Evolutionary conservation across 805 yeast genomes (phyloP), one percentile per base, ranked within the genome.

Genomic region (Kodamaea laetipori): DNA sequence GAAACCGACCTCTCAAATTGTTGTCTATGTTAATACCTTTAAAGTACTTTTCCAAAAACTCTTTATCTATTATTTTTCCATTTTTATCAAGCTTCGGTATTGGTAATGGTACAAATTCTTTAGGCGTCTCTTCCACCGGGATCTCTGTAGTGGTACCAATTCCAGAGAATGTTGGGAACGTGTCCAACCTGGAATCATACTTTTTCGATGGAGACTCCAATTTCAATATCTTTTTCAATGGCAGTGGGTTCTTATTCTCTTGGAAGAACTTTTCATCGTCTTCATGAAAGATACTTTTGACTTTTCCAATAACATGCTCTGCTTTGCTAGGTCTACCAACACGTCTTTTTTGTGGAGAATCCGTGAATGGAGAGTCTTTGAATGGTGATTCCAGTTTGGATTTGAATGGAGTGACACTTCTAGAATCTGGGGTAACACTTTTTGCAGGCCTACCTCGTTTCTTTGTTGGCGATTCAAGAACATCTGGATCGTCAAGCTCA

Each of bases 21-120:
- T 50, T 45, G 0, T 81, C 77, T 23, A 76, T 52, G 1, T 82
- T 78, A 0, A 80, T 67, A 6, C 76, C 73, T 0, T 67, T 61
- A 48, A 81, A 76, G 48, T 74, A 60, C 36, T 58, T 58, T 7
- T 59, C 50, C 24, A 64, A 50, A 40, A 55, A 69, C 6, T 72
- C 72, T 6, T 69, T 53, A 23, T 73, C 78, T 28, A 60, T 59
- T 9, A 69, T 61, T 30, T 63, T 61, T 2, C 77, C 75, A 10
- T 61, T 54, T 31, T 37, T 63, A 45, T 53, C 65, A 17, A 55
- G 48, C 16, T 49, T 52, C 11, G 68, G 69, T 8, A 66, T 54
- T 4, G 64, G 67, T 44, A 64, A 42, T 10, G 68, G 58, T 31
- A 50, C 52, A 46, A 67, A 56, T 40, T 52, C 37, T 12, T 28